These are phyloP conservation scores for Pichia sp. DNA, from an alignment of 1,139 yeast genomes.

Conservation along the genomic window DNA sequence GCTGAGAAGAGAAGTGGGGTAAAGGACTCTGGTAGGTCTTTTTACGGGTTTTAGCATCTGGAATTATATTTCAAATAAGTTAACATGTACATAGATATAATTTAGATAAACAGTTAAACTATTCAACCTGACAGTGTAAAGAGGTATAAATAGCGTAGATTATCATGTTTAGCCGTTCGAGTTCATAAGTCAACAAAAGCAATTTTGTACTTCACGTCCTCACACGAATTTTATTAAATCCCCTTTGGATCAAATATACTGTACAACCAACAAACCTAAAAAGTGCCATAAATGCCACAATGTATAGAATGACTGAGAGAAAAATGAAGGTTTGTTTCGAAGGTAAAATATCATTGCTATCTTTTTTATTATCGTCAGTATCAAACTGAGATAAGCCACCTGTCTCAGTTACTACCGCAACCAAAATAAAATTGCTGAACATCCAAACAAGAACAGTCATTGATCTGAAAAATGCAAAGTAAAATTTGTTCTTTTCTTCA, in stretches of 20 bases:
- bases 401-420: slow-evolving; percentile 67
- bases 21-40: slow-evolving; percentile 59
- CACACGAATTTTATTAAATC: slow-evolving; percentile 14
- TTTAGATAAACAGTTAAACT: too few species aligned
- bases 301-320: slow-evolving; percentile 73
- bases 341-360: slow-evolving; percentile 22
- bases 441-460: slow-evolving; percentile 79
- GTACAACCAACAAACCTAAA: slow-evolving; percentile 64
- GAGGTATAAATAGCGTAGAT: too few species aligned
- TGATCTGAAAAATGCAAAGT: slow-evolving; percentile 73
- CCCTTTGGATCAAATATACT: slow-evolving; percentile 36
- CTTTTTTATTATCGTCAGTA: slow-evolving; percentile 21
- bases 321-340: slow-evolving; percentile 38
- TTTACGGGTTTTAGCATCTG: slow-evolving; percentile 20
- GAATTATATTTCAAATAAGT: too few species aligned
- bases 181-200: too few species aligned
- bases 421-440: slow-evolving; percentile 59
- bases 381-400: slow-evolving; percentile 48
- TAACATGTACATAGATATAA: background rate
- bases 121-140: too few species aligned
- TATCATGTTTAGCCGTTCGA: too few species aligned
- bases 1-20: slow-evolving; percentile 58
- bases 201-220: background rate
- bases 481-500: slow-evolving; percentile 47
- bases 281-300: slow-evolving; percentile 74